Evolutionary conservation across 768 basidiomycete genomes (phyloP), one percentile per base, ranked within the genome.

Genomic region (Kwoniella pini): DNA sequence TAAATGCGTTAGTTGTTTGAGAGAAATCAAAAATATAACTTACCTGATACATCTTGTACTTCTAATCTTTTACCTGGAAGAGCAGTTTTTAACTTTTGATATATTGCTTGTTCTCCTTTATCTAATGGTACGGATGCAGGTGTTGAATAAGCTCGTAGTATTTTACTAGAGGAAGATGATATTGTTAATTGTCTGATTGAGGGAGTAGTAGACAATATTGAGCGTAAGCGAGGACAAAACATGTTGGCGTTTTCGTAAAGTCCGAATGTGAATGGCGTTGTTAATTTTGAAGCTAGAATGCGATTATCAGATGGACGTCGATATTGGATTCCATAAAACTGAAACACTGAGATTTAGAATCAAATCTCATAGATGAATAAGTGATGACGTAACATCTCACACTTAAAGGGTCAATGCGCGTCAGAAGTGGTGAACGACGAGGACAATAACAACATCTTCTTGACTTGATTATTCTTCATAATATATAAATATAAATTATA

Each of bases 11-110:
- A 36, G 15, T n/a, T n/a, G 33, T 36, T 7, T 36, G 33, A 36
- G 7, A 15, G 43, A 52, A 39, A 45, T 28, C 24, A 31, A 27
- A 21, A 27, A 36, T 36, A 27, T 24, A 24, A 31, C 84, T 63
- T 22, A 93, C 95, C 95, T 26, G 94, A 98, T n/a, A 94, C 85
- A 78, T 99, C 95, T 80, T 93, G 87, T 1, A 98, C 93, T 62
- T 86, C 84, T 19, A 98, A 81, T 61, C 87, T 84, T 13, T 87
- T 85, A 10, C 94, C 90, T n/a, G 83, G 80, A 76, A 99, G 91
- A 69, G 80, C 84, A 39, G 85, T 83, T 12, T 82, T 82, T 27
- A 98, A 81, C 79, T 95, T 97, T 22, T 81, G 75, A 64, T 82
- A 82, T 54, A 95, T 93, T 57, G 77, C 77, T 62, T 81, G 80